Evolutionary conservation across 2,329 filamentous ascomycete species (phyloP), one percentile per base, ranked within the genome.

Genomic region (Elsinoe ampelina): DNA sequence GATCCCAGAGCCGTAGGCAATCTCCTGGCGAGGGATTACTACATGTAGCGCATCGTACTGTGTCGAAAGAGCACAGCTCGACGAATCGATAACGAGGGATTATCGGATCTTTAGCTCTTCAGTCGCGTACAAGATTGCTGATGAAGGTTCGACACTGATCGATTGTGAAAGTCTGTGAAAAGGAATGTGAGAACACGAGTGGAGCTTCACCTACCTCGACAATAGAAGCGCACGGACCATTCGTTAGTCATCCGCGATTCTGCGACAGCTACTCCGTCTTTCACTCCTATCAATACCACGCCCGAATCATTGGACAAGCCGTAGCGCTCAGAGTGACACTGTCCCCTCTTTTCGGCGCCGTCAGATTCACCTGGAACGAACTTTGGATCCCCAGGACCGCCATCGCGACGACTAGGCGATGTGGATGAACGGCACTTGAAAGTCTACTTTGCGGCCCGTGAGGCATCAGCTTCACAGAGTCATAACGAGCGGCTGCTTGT

Each of bases 191-290:
- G 2, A 7, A 35, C 19, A 34, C 5, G 12, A 17, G 19, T 34
- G n/a, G 45, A 30, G 26, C 26, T 30, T 30, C 26, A 30, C 13
- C 17, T 20, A 47, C 13, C 7, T 47, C 26, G 26, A 30, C 26
- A 20, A 47, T 17, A 26, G 41, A 17, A 20, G 50, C 13, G 50
- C 50, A 54, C 50, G 34, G 35, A 39, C 50, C 50, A 19, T 6
- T n/a, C 15, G 32, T 54, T 54, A 54, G 50, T 54, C 50, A 54
- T 54, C 30, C 34, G n/a, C n/a, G 32, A 50, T 50, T 50, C 45
- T 50, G 45, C 30, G 45, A 50, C 45, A 50, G 45, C 26, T 50
- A 15, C 45, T 34, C 45, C 26, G 13, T 26, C 45, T 35, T 52
- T 52, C 48, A 13, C 48, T 52, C 48, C 34, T 52, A 34, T 17